Conservation (phyloP, 2,329 filamentous ascomycete genomes). For the Colletotrichum endophyticum region DNA sequence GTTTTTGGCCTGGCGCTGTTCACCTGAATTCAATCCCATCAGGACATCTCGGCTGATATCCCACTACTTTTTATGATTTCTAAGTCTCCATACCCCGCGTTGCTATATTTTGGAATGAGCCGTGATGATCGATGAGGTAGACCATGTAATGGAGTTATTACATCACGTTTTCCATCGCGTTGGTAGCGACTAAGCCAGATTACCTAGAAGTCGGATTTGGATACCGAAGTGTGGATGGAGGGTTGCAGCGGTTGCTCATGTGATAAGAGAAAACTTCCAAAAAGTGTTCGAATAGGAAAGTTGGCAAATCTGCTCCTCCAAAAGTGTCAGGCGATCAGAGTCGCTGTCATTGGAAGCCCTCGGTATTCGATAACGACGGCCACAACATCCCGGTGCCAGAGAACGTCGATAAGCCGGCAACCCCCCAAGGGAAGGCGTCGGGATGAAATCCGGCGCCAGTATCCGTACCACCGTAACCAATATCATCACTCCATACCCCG, state of each 20-base stretch:
- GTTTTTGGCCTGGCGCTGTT: not conserved
- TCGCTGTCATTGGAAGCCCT: not conserved
- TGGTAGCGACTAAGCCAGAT: not conserved
- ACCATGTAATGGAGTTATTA: not conserved
- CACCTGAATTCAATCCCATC: not conserved
- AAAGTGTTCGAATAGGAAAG: not conserved
- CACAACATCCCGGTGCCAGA: conserved; percentile 37
- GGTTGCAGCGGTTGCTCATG: not conserved
- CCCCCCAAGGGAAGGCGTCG: conserved; percentile 13
- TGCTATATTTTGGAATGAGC: not conserved
- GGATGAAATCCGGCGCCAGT: conserved; percentile 21
- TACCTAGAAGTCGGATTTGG: not conserved
- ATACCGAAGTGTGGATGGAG: not conserved
- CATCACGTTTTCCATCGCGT: not conserved
- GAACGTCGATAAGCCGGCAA: not conserved
- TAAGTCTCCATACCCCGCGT: not conserved
- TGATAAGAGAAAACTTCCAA: not conserved
- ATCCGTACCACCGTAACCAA: not conserved
- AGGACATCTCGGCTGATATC: not conserved
- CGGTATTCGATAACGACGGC: conserved; percentile 37
- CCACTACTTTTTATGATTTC: not conserved
- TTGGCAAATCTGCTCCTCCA: not conserved
- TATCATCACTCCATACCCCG: not conserved
- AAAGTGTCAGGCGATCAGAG: conserved; percentile 27
- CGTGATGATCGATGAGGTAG: not conserved